Conservation (phyloP, 345 rosid genomes). For the Eucalyptus virginea region DNA sequence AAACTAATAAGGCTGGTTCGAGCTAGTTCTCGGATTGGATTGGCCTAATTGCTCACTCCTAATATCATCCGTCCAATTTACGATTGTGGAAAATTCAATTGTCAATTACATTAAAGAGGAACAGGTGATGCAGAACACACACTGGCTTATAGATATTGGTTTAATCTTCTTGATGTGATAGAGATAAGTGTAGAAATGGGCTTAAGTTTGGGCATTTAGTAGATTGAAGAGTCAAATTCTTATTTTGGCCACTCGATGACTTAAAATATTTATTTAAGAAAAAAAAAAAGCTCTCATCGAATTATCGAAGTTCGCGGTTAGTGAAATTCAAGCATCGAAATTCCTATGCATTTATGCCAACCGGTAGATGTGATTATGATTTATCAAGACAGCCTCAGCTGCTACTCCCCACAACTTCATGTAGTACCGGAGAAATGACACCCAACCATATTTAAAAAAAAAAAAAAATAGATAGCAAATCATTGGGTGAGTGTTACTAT, state of each 20-base stretch:
- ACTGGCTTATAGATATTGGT: fast-evolving
- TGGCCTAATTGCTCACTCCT: not conserved
- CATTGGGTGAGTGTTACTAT: too few relatives aligned
- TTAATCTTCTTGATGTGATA: too few relatives aligned
- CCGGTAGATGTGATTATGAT: too few relatives aligned
- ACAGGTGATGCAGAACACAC: not conserved
- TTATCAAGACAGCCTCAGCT: too few relatives aligned
- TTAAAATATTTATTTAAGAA: too few relatives aligned
- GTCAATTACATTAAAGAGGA: not conserved
- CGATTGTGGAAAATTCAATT: too few relatives aligned
- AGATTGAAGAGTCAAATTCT: not conserved
- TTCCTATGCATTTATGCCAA: too few relatives aligned
- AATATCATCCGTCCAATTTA: too few relatives aligned
- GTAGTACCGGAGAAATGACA: not conserved
- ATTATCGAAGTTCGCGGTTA: not conserved
- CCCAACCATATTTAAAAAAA: not conserved
- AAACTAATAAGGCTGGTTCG: fast-evolving
- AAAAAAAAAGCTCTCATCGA: too few relatives aligned
- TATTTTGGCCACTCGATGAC: not conserved
- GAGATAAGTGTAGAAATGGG: not conserved
- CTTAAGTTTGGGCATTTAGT: not conserved
- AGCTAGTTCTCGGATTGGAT: fast-evolving
- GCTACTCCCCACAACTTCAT: too few relatives aligned
- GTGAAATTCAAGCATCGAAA: too few relatives aligned
- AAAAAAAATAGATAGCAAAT: too few relatives aligned